Conservation (phyloP, 441 rosid species). For the Euphorbia neoarborescens region DNA sequence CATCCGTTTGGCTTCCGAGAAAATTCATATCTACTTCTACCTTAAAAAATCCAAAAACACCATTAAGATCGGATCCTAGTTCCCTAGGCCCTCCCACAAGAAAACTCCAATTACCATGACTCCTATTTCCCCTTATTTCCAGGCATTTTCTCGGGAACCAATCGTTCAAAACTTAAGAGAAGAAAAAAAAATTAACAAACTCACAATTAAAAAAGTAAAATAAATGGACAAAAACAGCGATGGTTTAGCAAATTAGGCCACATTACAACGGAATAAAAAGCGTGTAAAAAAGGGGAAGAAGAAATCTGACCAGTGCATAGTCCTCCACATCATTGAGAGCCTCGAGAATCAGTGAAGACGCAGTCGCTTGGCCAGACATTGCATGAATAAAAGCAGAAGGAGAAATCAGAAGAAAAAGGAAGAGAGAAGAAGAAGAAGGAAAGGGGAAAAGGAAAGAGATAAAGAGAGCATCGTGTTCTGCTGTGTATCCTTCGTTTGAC, state of each 20-base stretch:
- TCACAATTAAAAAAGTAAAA: background rate
- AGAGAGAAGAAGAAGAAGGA: background rate
- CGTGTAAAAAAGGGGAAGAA: background rate
- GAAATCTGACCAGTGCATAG: constrained; percentile 39
- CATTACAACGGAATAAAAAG: constrained; percentile 2
- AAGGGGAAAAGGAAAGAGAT: background rate
- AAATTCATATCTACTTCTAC: background rate
- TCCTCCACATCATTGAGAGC: constrained; percentile 53
- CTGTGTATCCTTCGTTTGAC: constrained; percentile 38
- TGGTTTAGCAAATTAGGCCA: background rate
- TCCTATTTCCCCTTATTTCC: background rate
- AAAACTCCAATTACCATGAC: background rate
- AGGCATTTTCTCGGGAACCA: constrained; percentile 16
- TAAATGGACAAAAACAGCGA: background rate
- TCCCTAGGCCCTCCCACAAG: background rate
- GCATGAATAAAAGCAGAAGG: background rate
- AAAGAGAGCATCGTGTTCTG: constrained; percentile 30
- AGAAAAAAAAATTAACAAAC: background rate
- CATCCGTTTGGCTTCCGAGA: constrained; percentile 19
- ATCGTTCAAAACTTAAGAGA: constrained; percentile 2
- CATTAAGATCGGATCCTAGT: background rate
- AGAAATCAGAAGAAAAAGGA: background rate
- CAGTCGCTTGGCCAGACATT: constrained; percentile 35
- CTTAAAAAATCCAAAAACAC: background rate
- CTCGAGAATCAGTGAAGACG: constrained; percentile 31